Evolutionary conservation across 2,329 filamentous ascomycete genomes (phyloP).

Genomic region (Drechslera avenae): DNA sequence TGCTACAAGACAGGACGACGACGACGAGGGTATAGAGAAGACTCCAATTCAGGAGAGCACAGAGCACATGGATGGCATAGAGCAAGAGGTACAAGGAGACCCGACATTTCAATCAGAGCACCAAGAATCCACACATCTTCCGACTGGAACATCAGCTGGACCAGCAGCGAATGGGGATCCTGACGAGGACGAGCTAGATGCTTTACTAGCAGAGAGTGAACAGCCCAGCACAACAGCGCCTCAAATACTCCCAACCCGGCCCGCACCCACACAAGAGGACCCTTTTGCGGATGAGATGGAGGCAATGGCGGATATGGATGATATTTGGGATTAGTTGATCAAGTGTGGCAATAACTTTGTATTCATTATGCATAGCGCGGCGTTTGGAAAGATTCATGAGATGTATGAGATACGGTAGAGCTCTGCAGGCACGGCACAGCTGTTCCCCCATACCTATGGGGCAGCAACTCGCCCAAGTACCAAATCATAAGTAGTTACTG

Average conservation of each 20-base stretch:
- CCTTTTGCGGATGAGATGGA: slow-evolving; percentile 49
- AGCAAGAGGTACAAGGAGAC: neutral
- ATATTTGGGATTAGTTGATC: slow-evolving; percentile 32
- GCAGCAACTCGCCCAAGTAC: too few relatives aligned
- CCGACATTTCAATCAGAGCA: slow-evolving; percentile 1
- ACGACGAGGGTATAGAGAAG: slow-evolving; percentile 11
- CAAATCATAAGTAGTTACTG: too few relatives aligned
- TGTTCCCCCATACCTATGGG: too few relatives aligned
- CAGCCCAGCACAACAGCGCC: slow-evolving; percentile 9
- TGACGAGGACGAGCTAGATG: slow-evolving; percentile 60
- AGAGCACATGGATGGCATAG: slow-evolving; percentile 20
- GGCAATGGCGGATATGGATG: slow-evolving; percentile 48
- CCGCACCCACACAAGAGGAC: slow-evolving; percentile 31
- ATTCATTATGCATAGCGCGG: slow-evolving; percentile 32
- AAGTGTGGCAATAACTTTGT: slow-evolving; percentile 6
- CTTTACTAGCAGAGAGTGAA: slow-evolving; percentile 57
- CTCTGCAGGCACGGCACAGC: neutral
- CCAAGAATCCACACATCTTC: slow-evolving; percentile 1
- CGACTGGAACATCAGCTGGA: slow-evolving; percentile 22
- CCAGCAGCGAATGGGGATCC: slow-evolving; percentile 43
- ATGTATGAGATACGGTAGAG: neutral
- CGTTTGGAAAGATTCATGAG: slow-evolving; percentile 14
- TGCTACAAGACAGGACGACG: slow-evolving; percentile 36
- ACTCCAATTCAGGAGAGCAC: slow-evolving; percentile 4
- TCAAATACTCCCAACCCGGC: slow-evolving; percentile 15